Evolutionary conservation across 495 filamentous ascomycete species (phyloP).

Genomic region (Podospora pseudocomata): DNA sequence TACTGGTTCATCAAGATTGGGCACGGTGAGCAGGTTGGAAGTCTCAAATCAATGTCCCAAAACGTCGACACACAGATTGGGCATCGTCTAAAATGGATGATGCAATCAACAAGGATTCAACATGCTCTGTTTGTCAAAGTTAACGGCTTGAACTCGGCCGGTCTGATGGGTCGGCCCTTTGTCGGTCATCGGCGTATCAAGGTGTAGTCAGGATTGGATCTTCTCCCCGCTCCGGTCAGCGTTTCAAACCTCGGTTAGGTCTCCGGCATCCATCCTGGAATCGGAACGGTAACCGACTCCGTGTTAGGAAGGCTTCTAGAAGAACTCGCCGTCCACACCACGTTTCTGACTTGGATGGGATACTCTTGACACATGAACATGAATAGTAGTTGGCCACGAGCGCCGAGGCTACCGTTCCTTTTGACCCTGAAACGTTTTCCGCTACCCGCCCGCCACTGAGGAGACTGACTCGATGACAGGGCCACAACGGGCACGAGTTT

Average conservation of each 20-base stretch:
- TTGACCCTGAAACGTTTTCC: not conserved
- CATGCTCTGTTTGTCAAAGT: not conserved
- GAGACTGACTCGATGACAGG: not conserved
- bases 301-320: slow-evolving; percentile 7
- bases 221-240: not conserved
- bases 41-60: not conserved
- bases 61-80: not conserved
- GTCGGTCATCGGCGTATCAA: slow-evolving; percentile 14
- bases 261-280: not conserved
- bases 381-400: not conserved
- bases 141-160: not conserved
- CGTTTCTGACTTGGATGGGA: not conserved
- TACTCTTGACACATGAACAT: not conserved
- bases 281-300: not conserved
- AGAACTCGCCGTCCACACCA: not conserved
- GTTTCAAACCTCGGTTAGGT: slow-evolving; percentile 1
- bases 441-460: not conserved
- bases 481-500: not conserved
- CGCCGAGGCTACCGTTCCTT: not conserved
- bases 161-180: slow-evolving; percentile 10
- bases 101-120: slow-evolving; percentile 2
- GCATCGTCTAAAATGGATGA: slow-evolving; percentile 2
- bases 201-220: not conserved
- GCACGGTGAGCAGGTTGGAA: not conserved
- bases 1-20: not conserved